Evolutionary conservation across 495 filamentous ascomycete genomes (phyloP), one percentile per base, ranked within the genome.

Genomic region (Penicillium alfredii): DNA sequence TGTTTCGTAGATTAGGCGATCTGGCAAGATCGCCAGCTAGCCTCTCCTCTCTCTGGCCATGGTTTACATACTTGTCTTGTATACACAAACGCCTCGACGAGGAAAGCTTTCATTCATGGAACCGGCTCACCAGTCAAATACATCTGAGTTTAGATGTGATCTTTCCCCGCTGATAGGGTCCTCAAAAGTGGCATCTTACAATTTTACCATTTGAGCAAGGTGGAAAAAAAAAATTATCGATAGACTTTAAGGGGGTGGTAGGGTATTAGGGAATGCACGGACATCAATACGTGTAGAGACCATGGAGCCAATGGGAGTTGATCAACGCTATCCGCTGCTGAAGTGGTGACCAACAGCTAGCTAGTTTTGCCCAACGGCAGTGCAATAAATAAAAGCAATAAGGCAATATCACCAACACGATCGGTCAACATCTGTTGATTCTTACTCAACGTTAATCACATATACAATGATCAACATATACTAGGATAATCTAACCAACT

Each of bases 231-330:
- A 35, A 25, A 25, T 27, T 35, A 5, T 35, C 20, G 33, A 15
- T 35, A 35, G 33, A 25, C 33, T 11, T 35, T n/a, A n/a, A 23
- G 33, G 33, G 21, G 33, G n/a, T 18, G 22, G 22, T 23, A 35
- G 21, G 21, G 33, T 35, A 35, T 35, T 24, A 35, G 33, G 33
- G 33, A 16, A 35, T 26, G 33, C 33, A 35, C 33, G 20, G 33
- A 35, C 33, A 35, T 26, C 13, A 35, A 18, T 17, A 8, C 33
- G 26, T 17, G 33, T 35, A 23, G 33, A 26, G 33, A 35, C 33
- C 24, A 35, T 25, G 24, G 18, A 35, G 22, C 33, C 33, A 35
- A 35, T 35, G 9, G 18, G 0, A 26, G 24, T 10, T 18, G 26
- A 26, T 26, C 24, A 35, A 35, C 33, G 18, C 33, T 23, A 26